These are phyloP conservation scores for Gliomastix tumulicola DNA, from an alignment of 2,329 filamentous ascomycete species.

Conservation along the genomic window DNA sequence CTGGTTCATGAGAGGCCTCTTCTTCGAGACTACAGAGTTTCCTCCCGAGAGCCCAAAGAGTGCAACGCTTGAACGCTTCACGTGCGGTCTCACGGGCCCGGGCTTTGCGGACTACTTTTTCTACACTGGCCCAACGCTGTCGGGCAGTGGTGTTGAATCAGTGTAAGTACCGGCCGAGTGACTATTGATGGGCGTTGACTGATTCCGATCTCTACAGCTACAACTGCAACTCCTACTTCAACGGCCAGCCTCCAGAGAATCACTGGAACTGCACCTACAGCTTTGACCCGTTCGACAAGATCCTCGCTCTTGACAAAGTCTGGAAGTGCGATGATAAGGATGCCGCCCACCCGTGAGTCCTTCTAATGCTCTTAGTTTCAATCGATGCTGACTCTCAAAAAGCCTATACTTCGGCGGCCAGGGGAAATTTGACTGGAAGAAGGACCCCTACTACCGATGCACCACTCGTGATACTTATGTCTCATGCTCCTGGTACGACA, in stretches of 20 bases:
- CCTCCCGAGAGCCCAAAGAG: neutral
- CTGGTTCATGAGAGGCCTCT: neutral
- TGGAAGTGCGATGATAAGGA: neutral
- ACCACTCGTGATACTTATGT: neutral
- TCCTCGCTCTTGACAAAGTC: neutral
- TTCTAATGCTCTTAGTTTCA: neutral
- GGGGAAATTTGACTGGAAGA: neutral
- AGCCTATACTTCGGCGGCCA: neutral
- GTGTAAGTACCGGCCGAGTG: neutral
- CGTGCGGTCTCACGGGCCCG: neutral
- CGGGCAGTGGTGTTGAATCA: neutral
- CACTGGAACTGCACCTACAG: neutral
- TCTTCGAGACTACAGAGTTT: neutral
- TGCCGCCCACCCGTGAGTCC: neutral
- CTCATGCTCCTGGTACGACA: neutral
- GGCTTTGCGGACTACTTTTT: neutral
- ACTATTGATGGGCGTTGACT: neutral
- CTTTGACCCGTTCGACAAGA: neutral
- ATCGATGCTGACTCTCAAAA: neutral
- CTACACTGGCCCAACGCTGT: neutral
- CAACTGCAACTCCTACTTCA: neutral
- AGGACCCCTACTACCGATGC: neutral
- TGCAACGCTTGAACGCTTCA: neutral
- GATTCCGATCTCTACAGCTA: neutral
- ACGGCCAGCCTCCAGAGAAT: neutral